phyloP scores from a whole-genome alignment of 192 early-diverging fungal species.

The Podila epigama region DNA sequence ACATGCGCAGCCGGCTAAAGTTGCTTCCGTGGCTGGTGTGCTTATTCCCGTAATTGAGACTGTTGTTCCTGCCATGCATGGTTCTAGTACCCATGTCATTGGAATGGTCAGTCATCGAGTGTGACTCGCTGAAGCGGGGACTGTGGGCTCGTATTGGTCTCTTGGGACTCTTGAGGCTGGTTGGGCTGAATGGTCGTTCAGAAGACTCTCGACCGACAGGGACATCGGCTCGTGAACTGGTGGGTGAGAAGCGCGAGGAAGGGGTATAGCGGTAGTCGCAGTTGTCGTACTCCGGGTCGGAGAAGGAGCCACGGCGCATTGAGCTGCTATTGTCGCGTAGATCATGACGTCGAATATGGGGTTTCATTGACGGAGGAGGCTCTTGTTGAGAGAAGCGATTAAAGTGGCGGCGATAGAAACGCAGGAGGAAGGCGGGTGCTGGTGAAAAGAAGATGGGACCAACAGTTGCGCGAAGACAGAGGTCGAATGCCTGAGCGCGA shows the following conservation, averaged over 20 bases:
- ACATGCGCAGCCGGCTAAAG: background rate
- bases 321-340: background rate
- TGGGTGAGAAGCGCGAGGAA: background rate
- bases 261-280: background rate
- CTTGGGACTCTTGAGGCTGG: background rate
- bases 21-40: background rate
- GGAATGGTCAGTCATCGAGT: too few relatives aligned
- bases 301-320: background rate
- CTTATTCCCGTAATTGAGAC: background rate
- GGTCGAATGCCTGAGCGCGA: slow-evolving; percentile 28
- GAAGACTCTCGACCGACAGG: background rate
- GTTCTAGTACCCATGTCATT: too few relatives aligned
- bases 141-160: too few relatives aligned
- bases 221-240: background rate
- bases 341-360: background rate
- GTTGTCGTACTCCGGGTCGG: background rate
- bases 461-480: slow-evolving; percentile 26
- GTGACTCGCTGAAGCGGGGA: too few relatives aligned
- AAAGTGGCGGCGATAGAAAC: slow-evolving; percentile 26
- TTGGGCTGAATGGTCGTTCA: background rate
- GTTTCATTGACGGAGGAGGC: background rate
- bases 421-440: slow-evolving; percentile 17
- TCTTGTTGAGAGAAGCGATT: background rate
- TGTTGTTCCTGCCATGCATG: background rate
- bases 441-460: slow-evolving; percentile 31